These are phyloP conservation scores for Citrullus mucosospermus DNA, from an alignment of 306 rosid species.

Conservation along the genomic window DNA sequence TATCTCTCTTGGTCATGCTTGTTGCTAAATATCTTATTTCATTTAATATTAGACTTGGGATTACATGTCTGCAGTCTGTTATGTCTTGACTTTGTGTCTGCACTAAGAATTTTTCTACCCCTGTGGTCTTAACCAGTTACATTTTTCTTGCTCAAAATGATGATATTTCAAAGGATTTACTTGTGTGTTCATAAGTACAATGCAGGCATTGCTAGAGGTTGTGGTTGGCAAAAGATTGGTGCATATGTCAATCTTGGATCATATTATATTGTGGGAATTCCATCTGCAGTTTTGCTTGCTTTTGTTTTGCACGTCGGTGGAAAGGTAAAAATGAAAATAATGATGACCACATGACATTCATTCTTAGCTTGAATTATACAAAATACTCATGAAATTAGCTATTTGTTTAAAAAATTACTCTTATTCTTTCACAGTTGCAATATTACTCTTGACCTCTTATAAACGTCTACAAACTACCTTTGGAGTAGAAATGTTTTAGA, in stretches of 20 bases:
- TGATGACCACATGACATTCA: background rate
- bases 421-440: no score
- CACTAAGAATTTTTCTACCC: background rate
- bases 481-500: background rate
- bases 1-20: no score
- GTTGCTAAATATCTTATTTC: no score
- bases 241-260: slow-evolving; percentile 62
- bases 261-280: slow-evolving; percentile 64
- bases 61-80: background rate
- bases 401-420: no score
- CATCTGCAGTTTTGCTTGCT: slow-evolving; percentile 41
- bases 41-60: background rate
- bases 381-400: no score
- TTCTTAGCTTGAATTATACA: background rate
- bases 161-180: background rate
- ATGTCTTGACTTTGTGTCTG: background rate
- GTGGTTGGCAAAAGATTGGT: slow-evolving; percentile 81
- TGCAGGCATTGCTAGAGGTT: slow-evolving; percentile 67
- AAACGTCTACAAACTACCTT: background rate
- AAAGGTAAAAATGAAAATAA: slow-evolving; percentile 24
- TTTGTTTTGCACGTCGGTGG: slow-evolving; percentile 54
- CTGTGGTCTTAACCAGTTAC: background rate
- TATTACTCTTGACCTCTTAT: background rate
- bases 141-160: background rate
- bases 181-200: background rate